Evolutionary conservation across 176 grass and related monocot species (phyloP), one percentile per base, ranked within the genome.

Genomic region (Lolium multiflorum): DNA sequence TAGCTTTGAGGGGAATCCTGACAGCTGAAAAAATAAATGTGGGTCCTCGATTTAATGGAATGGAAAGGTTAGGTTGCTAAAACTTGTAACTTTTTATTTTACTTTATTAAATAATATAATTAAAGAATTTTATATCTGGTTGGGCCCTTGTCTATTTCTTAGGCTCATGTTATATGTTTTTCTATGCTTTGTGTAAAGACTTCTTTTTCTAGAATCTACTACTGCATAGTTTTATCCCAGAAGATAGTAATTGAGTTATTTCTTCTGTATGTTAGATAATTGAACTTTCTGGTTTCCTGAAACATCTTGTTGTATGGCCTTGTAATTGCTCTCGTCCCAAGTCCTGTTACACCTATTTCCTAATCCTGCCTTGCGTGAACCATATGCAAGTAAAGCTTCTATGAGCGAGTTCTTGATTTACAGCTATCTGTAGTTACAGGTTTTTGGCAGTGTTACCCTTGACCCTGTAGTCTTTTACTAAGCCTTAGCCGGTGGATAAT

Each of bases 11-110:
- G 74, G 77, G 47, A 55, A 94, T 99, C 75, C 82, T 96, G 71
- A 94, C 85, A 24, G 71, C 86, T 24, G 89, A 97, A 84, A 89
- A 93, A 80, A 97, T 99, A 76, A 97, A 94, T 65, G 83, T 70
- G 88, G 90, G 89, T 62, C 97, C 97, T 85, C 90, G 85, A 79
- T 90, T n/a, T 86, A 83, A 59, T 83, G 97, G 92, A 82, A 73
- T 85, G 48, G 97, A 97, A 93, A 99, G 97, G 97, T 99, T 70
- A 85, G 81, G 70, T 85, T 84, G 31, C 82, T 84, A 6, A 31
- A 81, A 73, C 22, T 62, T 78, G 16, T 54, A 7, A 68, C 43
- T 86, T 76, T 21, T 83, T 76, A 37, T 72, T 79, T 7, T 47
- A 78, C 5, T 63, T 55, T 72, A 71, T 54, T 62, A 61, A 74